Percentiles rank a stretch among this genome's conserved stretches.
These are phyloP conservation scores for Suillus clintonianus DNA, from an alignment of 768 basidiomycete species.

Conservation along the genomic window DNA sequence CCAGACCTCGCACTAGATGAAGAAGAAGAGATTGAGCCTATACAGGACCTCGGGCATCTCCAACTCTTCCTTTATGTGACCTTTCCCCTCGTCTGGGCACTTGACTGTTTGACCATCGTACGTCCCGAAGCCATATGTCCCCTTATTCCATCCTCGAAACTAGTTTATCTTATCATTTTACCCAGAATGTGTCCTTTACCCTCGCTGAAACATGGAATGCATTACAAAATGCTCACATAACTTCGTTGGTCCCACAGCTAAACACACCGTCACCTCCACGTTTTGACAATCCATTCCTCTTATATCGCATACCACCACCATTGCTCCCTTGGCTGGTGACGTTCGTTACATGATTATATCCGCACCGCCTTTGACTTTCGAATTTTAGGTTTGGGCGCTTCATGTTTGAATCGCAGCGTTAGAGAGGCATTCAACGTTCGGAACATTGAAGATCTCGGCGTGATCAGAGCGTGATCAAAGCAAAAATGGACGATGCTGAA, in stretches of 20 bases:
- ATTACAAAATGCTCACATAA: slow-evolving; percentile 59
- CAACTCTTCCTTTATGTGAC: slow-evolving; percentile 89
- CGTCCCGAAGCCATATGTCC: slow-evolving; percentile 63
- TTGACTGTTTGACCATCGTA: slow-evolving; percentile 78
- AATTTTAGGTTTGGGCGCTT: too few species aligned
- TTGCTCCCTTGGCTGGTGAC: slow-evolving; percentile 91
- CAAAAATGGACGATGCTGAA: too few species aligned
- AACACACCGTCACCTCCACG: slow-evolving; percentile 37
- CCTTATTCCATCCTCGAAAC: slow-evolving; percentile 9
- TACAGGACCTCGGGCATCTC: slow-evolving; percentile 84
- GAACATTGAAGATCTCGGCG: too few species aligned
- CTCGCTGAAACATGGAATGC: slow-evolving; percentile 62
- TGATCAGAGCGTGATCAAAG: too few species aligned
- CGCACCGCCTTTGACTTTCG: too few species aligned
- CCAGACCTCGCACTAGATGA: slow-evolving; percentile 37
- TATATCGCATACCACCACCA: slow-evolving; percentile 95
- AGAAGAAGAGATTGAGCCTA: slow-evolving; percentile 48
- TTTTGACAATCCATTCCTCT: slow-evolving; percentile 90
- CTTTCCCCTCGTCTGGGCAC: slow-evolving; percentile 82
- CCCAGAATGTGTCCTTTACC: slow-evolving; percentile 55
- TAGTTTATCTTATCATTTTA: background rate
- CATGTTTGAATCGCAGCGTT: too few species aligned
- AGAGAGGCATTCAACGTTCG: too few species aligned
- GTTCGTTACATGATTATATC: too few species aligned
- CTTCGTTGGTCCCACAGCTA: slow-evolving; percentile 35